Percentiles rank a stretch among this genome's conserved stretches.
These are phyloP conservation scores for Aspergillus taichungensis DNA, from an alignment of 495 filamentous ascomycete species.

Conservation along the genomic window DNA sequence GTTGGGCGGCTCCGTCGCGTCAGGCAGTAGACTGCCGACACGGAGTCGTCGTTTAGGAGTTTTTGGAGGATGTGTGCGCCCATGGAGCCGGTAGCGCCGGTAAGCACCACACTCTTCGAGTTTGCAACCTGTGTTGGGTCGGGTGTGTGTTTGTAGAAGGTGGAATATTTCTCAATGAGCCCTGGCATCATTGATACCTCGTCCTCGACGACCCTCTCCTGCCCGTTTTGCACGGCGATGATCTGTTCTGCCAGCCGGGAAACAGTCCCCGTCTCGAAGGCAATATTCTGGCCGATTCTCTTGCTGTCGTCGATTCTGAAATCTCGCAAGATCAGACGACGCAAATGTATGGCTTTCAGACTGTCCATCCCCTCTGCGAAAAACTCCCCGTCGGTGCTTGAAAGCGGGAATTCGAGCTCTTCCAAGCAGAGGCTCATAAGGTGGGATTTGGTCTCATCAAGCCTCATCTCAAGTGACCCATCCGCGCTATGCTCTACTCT, in stretches of 20 bases:
- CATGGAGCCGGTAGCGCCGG: conserved; percentile 51
- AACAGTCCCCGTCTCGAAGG: conserved; percentile 44
- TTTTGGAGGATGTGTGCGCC: conserved; percentile 45
- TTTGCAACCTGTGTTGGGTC: conserved; percentile 10
- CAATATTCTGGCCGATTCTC: conserved; percentile 33
- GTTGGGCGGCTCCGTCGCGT: conserved; percentile 29
- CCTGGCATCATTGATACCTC: conserved; percentile 30
- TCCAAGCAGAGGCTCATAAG: conserved; percentile 34
- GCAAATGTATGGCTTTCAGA: conserved; percentile 50
- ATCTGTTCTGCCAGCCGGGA: conserved; percentile 37
- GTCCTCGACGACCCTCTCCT: conserved; percentile 12
- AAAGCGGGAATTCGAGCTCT: conserved; percentile 30
- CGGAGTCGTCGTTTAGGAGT: conserved; percentile 33
- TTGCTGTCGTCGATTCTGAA: conserved; percentile 27
- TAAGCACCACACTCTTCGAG: conserved; percentile 41
- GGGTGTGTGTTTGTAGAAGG: conserved; percentile 31
- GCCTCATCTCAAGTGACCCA: conserved; percentile 26
- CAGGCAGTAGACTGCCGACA: conserved; percentile 45
- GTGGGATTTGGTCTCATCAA: conserved; percentile 29
- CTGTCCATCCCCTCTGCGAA: conserved; percentile 52
- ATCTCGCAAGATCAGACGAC: conserved; percentile 39
- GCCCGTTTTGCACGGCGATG: conserved; percentile 30
- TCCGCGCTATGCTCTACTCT: conserved; percentile 17
- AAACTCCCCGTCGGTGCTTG: conserved; percentile 37
- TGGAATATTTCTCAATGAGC: conserved; percentile 42